Evolutionary conservation across 2,329 filamentous ascomycete genomes (phyloP).

Genomic region (Paecilomyces sp.): DNA sequence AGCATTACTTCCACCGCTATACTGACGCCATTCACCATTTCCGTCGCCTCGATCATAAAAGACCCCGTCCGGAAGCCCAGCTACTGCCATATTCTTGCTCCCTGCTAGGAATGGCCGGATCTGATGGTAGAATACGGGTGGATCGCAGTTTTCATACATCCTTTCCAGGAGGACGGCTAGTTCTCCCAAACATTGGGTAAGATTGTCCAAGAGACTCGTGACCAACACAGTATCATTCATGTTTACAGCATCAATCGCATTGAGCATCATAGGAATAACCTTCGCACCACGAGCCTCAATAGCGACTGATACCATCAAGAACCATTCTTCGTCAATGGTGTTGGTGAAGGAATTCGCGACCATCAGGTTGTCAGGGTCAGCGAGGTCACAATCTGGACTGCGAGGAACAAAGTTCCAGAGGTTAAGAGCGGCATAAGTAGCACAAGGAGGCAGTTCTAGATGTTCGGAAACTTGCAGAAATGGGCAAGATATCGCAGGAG

Average conservation of each 20-base stretch:
- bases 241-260: constrained; percentile 40
- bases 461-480: constrained; percentile 29
- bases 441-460: constrained; percentile 32
- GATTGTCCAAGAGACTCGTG: constrained; percentile 30
- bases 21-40: constrained; percentile 42
- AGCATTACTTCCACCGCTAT: constrained; percentile 49
- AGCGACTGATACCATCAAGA: constrained; percentile 46
- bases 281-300: constrained; percentile 46
- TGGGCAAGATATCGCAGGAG: constrained; percentile 28
- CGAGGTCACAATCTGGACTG: constrained; percentile 18
- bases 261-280: constrained; percentile 39
- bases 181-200: constrained; percentile 36
- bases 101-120: constrained; percentile 47
- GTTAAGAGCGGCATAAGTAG: constrained; percentile 36
- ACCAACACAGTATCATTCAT: constrained; percentile 30
- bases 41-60: constrained; percentile 47
- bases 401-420: constrained; percentile 32
- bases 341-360: constrained; percentile 30
- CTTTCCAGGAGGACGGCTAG: constrained; percentile 37
- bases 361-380: constrained; percentile 29
- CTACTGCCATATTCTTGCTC: constrained; percentile 47
- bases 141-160: constrained; percentile 46
- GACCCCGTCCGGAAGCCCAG: constrained; percentile 44
- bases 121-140: constrained; percentile 45
- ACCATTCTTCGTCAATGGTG: constrained; percentile 38